These are phyloP conservation scores for Ensete glaucum DNA, from an alignment of 176 grass and related monocot species.

Conservation along the genomic window DNA sequence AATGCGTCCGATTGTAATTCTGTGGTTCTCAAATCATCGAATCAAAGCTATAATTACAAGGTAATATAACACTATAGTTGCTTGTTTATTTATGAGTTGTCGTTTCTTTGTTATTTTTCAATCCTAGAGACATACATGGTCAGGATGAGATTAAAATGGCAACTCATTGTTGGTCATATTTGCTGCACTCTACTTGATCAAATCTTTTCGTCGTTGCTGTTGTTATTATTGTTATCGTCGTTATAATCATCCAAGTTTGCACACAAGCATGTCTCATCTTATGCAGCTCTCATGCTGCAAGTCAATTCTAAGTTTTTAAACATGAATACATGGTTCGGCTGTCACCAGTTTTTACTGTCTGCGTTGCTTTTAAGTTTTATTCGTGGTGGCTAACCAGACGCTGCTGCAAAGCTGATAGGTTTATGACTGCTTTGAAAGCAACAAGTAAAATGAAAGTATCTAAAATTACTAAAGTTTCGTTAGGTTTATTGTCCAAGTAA, in stretches of 20 bases:
- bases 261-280: not conserved
- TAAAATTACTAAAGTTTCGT: too few relatives aligned
- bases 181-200: too few relatives aligned
- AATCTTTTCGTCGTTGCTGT: too few relatives aligned
- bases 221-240: too few relatives aligned
- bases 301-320: not conserved
- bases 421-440: too few relatives aligned
- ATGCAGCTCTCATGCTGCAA: not conserved
- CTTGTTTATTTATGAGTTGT: not conserved
- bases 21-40: slow-evolving; percentile 45
- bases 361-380: too few relatives aligned
- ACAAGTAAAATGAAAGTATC: too few relatives aligned
- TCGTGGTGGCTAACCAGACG: too few relatives aligned
- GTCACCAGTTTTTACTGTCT: too few relatives aligned
- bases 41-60: slow-evolving; percentile 82
- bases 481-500: too few relatives aligned
- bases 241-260: not conserved
- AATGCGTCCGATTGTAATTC: slow-evolving; percentile 43
- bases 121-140: not conserved
- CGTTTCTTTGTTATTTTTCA: not conserved
- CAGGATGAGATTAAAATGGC: not conserved
- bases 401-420: too few relatives aligned
- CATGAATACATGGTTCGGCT: not conserved
- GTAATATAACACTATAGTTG: slow-evolving; percentile 27
- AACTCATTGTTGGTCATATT: not conserved